These are phyloP conservation scores for Fusarium sterilihyphosum DNA, from an alignment of 2,329 filamentous ascomycete genomes.

Conservation along the genomic window DNA sequence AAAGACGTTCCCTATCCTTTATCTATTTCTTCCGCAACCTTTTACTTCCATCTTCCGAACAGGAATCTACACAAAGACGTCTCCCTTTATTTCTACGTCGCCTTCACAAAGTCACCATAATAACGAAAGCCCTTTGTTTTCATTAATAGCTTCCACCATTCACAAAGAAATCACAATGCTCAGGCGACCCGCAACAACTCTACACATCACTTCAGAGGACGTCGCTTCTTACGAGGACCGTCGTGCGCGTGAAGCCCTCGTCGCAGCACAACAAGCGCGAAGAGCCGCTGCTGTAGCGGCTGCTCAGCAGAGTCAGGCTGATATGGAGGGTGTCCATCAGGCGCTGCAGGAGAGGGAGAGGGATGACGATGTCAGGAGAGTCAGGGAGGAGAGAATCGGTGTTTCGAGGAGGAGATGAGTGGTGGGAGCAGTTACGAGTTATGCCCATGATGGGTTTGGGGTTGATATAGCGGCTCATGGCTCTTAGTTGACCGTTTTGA, in stretches of 20 bases:
- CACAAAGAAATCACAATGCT: slow-evolving; percentile 59
- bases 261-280: slow-evolving; percentile 46
- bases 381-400: slow-evolving; percentile 54
- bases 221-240: slow-evolving; percentile 75
- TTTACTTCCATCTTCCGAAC: too few species aligned
- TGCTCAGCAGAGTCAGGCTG: slow-evolving; percentile 28
- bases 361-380: slow-evolving; percentile 43
- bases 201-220: slow-evolving; percentile 75
- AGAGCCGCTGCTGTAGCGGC: slow-evolving; percentile 39
- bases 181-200: slow-evolving; percentile 72
- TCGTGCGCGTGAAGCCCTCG: slow-evolving; percentile 56
- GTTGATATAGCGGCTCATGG: not conserved
- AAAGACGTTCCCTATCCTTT: not conserved
- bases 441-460: not conserved
- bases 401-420: slow-evolving; percentile 40
- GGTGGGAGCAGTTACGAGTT: not conserved
- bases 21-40: not conserved
- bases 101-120: not conserved
- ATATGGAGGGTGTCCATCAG: slow-evolving; percentile 46
- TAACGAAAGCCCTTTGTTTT: slow-evolving; percentile 16
- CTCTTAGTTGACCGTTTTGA: not conserved
- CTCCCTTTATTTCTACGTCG: not conserved
- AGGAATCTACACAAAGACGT: not conserved
- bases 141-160: not conserved
- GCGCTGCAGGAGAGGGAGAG: slow-evolving; percentile 39